Conservation (phyloP, 1,139 yeast species). For the Hansenula lynferdii region DNA sequence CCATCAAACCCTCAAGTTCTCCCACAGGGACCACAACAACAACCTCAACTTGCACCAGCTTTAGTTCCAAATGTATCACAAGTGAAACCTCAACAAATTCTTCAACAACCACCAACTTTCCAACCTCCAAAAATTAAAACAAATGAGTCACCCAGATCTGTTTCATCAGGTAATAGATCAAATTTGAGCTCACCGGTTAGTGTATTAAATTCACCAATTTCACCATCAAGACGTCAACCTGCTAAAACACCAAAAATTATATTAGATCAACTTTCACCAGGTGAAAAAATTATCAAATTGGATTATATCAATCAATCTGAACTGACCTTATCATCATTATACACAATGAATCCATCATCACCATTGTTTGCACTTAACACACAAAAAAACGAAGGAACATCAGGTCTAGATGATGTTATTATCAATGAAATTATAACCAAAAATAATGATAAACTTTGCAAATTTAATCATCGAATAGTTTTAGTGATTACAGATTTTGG, state of each 20-base stretch:
- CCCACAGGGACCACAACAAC: background rate
- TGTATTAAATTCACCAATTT: background rate
- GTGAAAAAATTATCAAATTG: constrained; percentile 33
- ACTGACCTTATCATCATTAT: constrained; percentile 19
- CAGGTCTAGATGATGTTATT: constrained; percentile 30
- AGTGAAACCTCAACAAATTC: background rate
- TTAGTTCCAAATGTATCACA: background rate
- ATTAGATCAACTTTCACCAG: background rate
- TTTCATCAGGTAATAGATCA: background rate
- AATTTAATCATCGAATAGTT: constrained; percentile 30
- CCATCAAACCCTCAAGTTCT: background rate
- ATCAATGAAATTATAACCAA: constrained; percentile 37
- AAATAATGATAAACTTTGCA: constrained; percentile 32
- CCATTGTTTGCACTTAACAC: constrained; percentile 14
- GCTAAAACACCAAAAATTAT: background rate
- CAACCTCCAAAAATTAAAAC: background rate
- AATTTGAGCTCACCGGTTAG: background rate
- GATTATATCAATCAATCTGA: constrained; percentile 36
- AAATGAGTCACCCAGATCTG: background rate
- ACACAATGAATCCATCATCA: constrained; percentile 12
- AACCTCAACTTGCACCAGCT: background rate
- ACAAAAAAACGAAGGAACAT: too few species aligned
- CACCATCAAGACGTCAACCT: background rate
- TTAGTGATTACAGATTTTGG: constrained; percentile 34
- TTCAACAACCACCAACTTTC: background rate